Evolutionary conservation across 805 yeast genomes (phyloP), one percentile per base, ranked within the genome.

Genomic region (Kazachstania africana): DNA sequence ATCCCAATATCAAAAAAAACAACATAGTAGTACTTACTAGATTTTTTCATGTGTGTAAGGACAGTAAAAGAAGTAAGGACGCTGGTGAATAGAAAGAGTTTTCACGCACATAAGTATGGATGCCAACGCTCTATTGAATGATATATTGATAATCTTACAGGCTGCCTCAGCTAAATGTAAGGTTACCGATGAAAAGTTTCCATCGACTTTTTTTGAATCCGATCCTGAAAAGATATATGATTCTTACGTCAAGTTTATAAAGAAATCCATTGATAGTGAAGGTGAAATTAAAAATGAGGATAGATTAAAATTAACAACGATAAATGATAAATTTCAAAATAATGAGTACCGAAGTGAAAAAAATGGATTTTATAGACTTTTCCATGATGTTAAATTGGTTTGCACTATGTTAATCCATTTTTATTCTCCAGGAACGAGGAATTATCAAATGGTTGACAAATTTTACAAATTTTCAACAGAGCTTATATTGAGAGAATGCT

Each of bases 301-400:
- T 21, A 41, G 39, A 19, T 28, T 41, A 28, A 33, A 45, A 10
- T 31, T 49, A 3, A 65, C 69, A 0, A 63, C 72, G 0, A 60
- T 78, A n/a, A 18, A 43, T 0, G 52, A 59, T 4, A 70, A 68
- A 40, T 59, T 62, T 39, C 52, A 51, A 1, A 39, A 50, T 1
- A 47, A 48, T 2, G 46, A 55, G 12, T 78, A 78, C 45, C 46
- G 37, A 4, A 36, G 52, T 1, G 48, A 41, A 5, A 40, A 41
- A n/a, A 36, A 49, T 8, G 57, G 68, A 1, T 60, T 78, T 5
- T 78, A 76, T 44, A 59, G 59, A 26, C 45, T 80, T 9, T 79
- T 63, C 44, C 88, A 80, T 45, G 94, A 81, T 50, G 47, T 81
- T 27, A 75, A 67, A 36, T 54, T 76, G 12, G 70, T 75, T 0